Base-by-base conservation (phyloP, 768 basidiomycete genomes). In the Hygrocybe coccinea region DNA sequence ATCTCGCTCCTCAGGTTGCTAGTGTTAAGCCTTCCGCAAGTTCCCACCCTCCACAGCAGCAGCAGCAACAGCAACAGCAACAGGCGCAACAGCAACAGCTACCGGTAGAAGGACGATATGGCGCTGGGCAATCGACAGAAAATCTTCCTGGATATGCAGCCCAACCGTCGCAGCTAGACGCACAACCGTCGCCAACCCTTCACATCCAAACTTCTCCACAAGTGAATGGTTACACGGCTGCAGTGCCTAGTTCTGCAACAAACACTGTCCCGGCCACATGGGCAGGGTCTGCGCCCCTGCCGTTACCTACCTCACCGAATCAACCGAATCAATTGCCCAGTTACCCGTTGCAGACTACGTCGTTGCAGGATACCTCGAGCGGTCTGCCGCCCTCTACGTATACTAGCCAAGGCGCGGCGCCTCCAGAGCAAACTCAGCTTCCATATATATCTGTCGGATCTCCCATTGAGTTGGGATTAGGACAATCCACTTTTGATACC, bases 1-100 rank as follows among this genome's bases (percentile, higher is more conserved):
- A 81, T 51, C 68, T 9, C 9, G 22, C 36, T 21, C 3, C 55
- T 22, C 36, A 37, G 21, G 45, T 47, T 15, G n/a, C 4, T 17
- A n/a, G 17, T 56, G 46, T n/a, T 24, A 9, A 59, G 64, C 17
- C 48, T 34, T 25, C 60, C 59, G 29, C 60, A 67, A 38, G 48
- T 25, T n/a, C 11, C 44, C 44, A 17, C 6, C 2, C 22, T 22
- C 11, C 44, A 2, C 65, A 64, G n/a, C 63, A 56, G 35, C 63
- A 64, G 52, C 63, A 64, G 37, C 65, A 55, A 19, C 61, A 59
- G 24, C 52, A 17, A 33, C 59, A 41, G 14, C 60, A 29, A 8
- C 57, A 58, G 22, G 29, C 24, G 6, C 50, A 56, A 43, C 55
- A 59, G 19, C 60, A 57, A 11, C 57, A 64, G 49, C 45, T 45